phyloP scores from a whole-genome alignment of 768 basidiomycete species.

The Tricholoma sp. region DNA sequence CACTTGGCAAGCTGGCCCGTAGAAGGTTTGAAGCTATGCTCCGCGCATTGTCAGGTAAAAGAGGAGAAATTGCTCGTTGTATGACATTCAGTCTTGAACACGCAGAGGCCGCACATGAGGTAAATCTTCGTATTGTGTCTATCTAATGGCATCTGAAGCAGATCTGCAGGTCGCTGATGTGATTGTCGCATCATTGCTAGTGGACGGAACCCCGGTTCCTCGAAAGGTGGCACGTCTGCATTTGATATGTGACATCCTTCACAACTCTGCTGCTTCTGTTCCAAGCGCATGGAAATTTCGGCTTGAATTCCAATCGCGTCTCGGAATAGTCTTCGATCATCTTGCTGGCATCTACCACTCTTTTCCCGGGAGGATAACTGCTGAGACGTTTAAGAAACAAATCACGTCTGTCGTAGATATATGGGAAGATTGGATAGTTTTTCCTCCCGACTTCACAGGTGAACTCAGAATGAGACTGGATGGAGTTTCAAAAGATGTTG shows the following conservation, averaged over 20 bases:
- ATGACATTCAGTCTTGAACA: conserved; percentile 98
- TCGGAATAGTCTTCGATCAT: conserved; percentile 96
- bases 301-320: conserved; percentile 84
- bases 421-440: conserved; percentile 99
- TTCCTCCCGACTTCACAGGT: conserved; percentile 78
- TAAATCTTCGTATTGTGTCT: conserved; percentile 24
- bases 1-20: conserved; percentile 74
- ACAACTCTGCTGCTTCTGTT: conserved; percentile 91
- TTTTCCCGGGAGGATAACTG: conserved; percentile 93
- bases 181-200: conserved; percentile 81
- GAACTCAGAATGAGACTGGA: conserved; percentile 74
- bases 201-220: conserved; percentile 94
- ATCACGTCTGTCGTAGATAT: conserved; percentile 87
- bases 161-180: conserved; percentile 74
- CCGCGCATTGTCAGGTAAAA: conserved; percentile 75
- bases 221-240: conserved; percentile 94
- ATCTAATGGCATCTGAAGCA: not conserved
- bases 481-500: conserved; percentile 36
- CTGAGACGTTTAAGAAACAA: conserved; percentile 93
- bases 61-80: conserved; percentile 88
- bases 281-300: conserved; percentile 98
- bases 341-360: conserved; percentile 91
- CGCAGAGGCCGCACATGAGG: conserved; percentile 93
- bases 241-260: conserved; percentile 95
- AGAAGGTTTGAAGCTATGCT: conserved; percentile 89